These are phyloP conservation scores for Cryptococcus wingfieldii DNA, from an alignment of 1,284 basidiomycete genomes.

Conservation along the genomic window DNA sequence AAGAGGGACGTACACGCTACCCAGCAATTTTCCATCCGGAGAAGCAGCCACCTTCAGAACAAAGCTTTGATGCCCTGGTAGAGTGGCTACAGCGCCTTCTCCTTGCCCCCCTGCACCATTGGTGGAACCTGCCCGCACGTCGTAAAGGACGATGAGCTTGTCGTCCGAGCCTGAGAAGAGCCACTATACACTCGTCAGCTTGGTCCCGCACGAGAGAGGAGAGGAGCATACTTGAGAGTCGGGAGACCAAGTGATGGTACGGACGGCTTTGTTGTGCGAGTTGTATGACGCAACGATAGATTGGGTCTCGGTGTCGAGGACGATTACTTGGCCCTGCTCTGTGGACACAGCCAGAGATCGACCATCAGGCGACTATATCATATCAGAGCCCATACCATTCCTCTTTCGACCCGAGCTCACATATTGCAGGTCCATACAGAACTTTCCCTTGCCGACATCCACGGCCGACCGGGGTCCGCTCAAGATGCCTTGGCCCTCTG, in stretches of 20 bases:
- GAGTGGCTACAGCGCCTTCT: constrained; percentile 70
- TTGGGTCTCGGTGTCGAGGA: constrained; percentile 68
- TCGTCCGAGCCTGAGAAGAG: constrained; percentile 82
- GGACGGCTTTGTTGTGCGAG: constrained; percentile 79
- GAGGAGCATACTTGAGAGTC: constrained; percentile 58
- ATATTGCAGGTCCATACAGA: constrained; percentile 72
- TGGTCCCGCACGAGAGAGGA: not conserved
- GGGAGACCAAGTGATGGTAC: constrained; percentile 74
- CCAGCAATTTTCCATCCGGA: constrained; percentile 67
- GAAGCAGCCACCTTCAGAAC: constrained; percentile 73
- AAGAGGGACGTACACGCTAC: constrained; percentile 64
- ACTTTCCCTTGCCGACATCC: constrained; percentile 68
- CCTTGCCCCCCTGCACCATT: constrained; percentile 51
- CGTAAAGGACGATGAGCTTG: constrained; percentile 76
- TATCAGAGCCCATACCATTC: not conserved
- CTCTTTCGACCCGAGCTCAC: constrained; percentile 53
- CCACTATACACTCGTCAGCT: constrained; percentile 53
- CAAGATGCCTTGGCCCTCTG: constrained; percentile 52
- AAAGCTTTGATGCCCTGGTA: constrained; percentile 82
- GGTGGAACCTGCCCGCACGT: constrained; percentile 56
- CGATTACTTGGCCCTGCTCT: constrained; percentile 73
- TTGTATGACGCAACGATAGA: constrained; percentile 65
- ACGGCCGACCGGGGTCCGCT: constrained; percentile 53
- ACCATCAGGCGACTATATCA: constrained; percentile 74
- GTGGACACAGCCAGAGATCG: constrained; percentile 68